A percentile compares a stretch with the other conserved stretches of the same genome.
Evolutionary conservation across 2,329 filamentous ascomycete species (phyloP).

Genomic region (Alternaria gaisen): DNA sequence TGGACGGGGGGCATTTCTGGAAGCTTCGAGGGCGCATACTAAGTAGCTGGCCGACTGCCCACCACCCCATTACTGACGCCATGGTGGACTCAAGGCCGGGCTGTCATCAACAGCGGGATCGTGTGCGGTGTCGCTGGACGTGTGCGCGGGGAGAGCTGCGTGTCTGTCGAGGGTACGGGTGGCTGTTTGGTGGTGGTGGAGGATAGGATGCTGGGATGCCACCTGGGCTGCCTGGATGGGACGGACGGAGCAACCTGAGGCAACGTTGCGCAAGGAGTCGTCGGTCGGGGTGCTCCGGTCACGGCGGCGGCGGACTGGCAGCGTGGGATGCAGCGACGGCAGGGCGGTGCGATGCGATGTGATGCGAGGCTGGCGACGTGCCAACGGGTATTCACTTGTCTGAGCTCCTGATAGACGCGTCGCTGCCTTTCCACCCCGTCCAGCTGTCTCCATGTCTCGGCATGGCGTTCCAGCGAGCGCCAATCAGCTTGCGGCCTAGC

Average conservation of each 20-base stretch:
- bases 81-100: slow-evolving; percentile 43
- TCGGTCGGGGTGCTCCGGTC: slow-evolving; percentile 1
- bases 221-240: slow-evolving; percentile 8
- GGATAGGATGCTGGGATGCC: slow-evolving; percentile 19
- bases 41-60: slow-evolving; percentile 50
- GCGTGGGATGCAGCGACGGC: neutral
- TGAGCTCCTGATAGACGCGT: slow-evolving; percentile 8
- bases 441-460: slow-evolving; percentile 11
- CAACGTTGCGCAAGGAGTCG: slow-evolving; percentile 32
- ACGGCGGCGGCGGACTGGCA: neutral
- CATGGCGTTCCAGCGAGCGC: slow-evolving; percentile 15
- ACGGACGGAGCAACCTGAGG: slow-evolving; percentile 12
- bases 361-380: neutral
- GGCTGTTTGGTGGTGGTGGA: slow-evolving; percentile 26
- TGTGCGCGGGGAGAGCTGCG: slow-evolving; percentile 5
- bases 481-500: slow-evolving; percentile 15
- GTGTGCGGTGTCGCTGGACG: slow-evolving; percentile 14
- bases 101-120: slow-evolving; percentile 39
- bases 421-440: slow-evolving; percentile 3
- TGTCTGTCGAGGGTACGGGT: slow-evolving; percentile 21
- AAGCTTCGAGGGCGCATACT: slow-evolving; percentile 42
- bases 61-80: slow-evolving; percentile 50
- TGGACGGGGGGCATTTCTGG: neutral
- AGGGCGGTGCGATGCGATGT: neutral
- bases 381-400: neutral